A percentile compares a stretch with the other conserved stretches of the same genome.
phyloP scores from a whole-genome alignment of 2,329 filamentous ascomycete species.

The Epichloe festucae region DNA sequence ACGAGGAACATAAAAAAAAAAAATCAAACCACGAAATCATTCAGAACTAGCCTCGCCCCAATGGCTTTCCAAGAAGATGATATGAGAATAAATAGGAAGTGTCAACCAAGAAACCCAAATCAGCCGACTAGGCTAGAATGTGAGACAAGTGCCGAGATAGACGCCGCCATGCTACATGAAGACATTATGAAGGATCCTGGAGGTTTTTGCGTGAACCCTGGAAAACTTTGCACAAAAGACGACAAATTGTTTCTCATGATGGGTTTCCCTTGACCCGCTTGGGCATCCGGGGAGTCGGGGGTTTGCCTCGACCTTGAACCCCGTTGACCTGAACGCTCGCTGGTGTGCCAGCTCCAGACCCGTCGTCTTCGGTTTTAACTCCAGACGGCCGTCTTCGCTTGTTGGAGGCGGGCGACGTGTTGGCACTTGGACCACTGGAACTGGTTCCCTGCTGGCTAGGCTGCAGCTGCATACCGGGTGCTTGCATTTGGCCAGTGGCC shows the following conservation, averaged over 20 bases:
- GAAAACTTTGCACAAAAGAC: neutral
- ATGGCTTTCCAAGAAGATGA: constrained; percentile 7
- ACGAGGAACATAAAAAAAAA: neutral
- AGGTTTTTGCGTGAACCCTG: constrained; percentile 4
- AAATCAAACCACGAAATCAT: neutral
- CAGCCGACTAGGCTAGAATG: neutral
- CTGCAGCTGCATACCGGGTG: constrained; percentile 53
- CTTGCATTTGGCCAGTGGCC: constrained; percentile 48
- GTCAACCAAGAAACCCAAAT: constrained; percentile 4
- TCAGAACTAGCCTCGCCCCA: neutral
- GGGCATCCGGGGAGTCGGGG: constrained; percentile 42
- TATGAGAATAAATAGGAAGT: constrained; percentile 9
- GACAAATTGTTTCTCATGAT: constrained; percentile 11
- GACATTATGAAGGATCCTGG: constrained; percentile 17
- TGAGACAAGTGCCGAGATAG: constrained; percentile 14
- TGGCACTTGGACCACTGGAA: constrained; percentile 53
- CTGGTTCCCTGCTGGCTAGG: constrained; percentile 55
- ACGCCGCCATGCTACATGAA: constrained; percentile 26
- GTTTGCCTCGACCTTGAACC: constrained; percentile 35
- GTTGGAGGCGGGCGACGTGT: constrained; percentile 50
- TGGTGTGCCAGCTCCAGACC: constrained; percentile 35
- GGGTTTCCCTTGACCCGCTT: constrained; percentile 40
- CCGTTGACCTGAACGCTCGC: constrained; percentile 37
- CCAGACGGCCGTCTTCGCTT: constrained; percentile 45
- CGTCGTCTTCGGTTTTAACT: constrained; percentile 45